phyloP scores from a whole-genome alignment of 495 filamentous ascomycete species.

The Penicillium paxilli region DNA sequence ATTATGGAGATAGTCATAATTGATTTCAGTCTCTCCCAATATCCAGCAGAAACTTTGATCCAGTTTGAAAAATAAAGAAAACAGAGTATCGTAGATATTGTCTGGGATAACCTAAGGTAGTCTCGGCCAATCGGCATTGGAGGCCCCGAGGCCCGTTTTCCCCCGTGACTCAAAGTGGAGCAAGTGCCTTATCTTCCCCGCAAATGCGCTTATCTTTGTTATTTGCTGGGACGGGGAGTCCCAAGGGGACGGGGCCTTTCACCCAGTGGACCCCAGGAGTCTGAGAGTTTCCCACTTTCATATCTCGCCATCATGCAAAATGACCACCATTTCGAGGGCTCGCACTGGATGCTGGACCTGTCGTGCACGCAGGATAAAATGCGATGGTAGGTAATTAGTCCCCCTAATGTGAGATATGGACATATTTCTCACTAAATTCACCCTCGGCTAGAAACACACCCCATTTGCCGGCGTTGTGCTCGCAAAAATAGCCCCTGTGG shows the following conservation, averaged over 20 bases:
- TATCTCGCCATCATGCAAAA: not conserved
- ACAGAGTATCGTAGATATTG: no score
- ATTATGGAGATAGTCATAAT: no score
- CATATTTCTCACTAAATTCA: not conserved
- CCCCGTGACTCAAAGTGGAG: not conserved
- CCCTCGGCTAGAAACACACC: conserved; percentile 10
- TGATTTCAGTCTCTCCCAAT: no score
- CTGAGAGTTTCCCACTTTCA: not conserved
- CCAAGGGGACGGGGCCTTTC: no score
- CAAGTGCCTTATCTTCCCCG: conserved; percentile 10
- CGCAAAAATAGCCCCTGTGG: conserved; percentile 16
- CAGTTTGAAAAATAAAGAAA: no score
- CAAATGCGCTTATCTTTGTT: conserved; percentile 10
- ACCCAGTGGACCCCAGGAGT: not conserved
- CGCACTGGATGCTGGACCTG: conserved; percentile 26
- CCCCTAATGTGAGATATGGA: no score
- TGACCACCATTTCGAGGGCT: conserved; percentile 15
- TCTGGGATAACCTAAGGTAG: no score
- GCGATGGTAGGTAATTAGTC: conserved; percentile 17
- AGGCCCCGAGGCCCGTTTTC: no score
- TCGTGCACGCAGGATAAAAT: conserved; percentile 25
- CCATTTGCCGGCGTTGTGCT: conserved; percentile 21
- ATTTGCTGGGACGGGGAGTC: no score
- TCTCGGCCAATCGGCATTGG: no score
- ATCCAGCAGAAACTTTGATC: no score